These are phyloP conservation scores for Leptographium flavum DNA, from an alignment of 2,329 filamentous ascomycete genomes.

Conservation along the genomic window DNA sequence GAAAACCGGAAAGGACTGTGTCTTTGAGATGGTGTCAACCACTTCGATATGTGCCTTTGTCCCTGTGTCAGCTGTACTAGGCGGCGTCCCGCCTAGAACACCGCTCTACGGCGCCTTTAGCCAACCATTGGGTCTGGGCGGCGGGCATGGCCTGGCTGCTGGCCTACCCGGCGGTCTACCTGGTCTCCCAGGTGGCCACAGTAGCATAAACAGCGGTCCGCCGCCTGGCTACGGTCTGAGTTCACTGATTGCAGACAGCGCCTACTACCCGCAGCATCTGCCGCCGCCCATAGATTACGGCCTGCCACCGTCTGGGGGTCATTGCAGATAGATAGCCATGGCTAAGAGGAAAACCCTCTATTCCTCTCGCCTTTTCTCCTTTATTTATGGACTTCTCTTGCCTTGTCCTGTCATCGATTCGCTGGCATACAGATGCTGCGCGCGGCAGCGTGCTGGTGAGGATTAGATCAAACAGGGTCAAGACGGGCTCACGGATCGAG, in stretches of 20 bases:
- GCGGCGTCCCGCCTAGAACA: conserved; percentile 41
- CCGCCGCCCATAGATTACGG: conserved; percentile 7
- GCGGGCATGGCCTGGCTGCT: conserved; percentile 8
- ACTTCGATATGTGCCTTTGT: conserved; percentile 40
- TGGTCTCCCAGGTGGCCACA: conserved; percentile 3
- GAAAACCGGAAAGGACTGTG: conserved; percentile 46
- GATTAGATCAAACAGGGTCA: conserved; percentile 52
- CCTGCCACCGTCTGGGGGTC: conserved; percentile 5
- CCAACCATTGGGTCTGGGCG: conserved; percentile 27
- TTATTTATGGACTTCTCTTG: too few relatives aligned
- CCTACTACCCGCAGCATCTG: conserved; percentile 7
- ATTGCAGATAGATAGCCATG: too few relatives aligned
- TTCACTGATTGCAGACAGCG: conserved; percentile 5
- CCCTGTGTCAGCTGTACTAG: conserved; percentile 42
- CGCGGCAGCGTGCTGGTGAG: conserved; percentile 17
- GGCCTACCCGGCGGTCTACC: conserved; percentile 6
- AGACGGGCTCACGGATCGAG: conserved; percentile 57
- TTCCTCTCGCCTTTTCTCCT: too few relatives aligned
- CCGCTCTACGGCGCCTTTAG: conserved; percentile 43
- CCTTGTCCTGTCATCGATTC: too few relatives aligned
- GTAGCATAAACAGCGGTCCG: conserved; percentile 8
- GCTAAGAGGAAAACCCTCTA: too few relatives aligned
- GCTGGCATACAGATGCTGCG: too few relatives aligned
- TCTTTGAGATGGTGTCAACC: conserved; percentile 45
- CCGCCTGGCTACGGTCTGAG: conserved; percentile 12